phyloP scores from a whole-genome alignment of 768 basidiomycete species.

The Neoboletus brunneissimus region DNA sequence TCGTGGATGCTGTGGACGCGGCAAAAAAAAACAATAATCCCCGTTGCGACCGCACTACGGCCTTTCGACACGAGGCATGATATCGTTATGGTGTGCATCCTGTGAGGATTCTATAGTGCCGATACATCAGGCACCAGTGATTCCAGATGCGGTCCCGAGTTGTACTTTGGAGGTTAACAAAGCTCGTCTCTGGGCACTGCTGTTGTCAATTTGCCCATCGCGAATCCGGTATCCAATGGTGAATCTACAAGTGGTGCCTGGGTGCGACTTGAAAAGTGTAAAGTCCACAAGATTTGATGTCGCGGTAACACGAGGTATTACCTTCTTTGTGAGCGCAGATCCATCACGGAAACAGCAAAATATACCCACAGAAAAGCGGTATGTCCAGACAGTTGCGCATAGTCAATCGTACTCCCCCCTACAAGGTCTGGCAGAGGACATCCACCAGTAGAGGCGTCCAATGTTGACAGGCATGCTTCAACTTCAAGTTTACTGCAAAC shows the following conservation, averaged over 20 bases:
- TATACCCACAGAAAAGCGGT: no score
- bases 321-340: conserved; percentile 10
- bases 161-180: background rate
- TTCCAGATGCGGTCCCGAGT: background rate
- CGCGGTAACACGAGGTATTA: background rate
- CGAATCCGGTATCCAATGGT: background rate
- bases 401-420: no score
- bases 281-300: background rate
- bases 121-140: background rate
- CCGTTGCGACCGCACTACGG: background rate
- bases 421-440: no score
- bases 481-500: no score
- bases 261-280: background rate
- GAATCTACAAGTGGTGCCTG: background rate
- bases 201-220: background rate
- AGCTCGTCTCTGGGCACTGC: background rate
- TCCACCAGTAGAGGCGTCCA: no score
- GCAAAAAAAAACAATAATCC: background rate
- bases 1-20: background rate
- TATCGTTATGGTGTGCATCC: background rate
- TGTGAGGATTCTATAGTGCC: background rate
- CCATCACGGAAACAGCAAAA: no score
- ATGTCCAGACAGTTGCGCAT: no score
- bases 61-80: background rate
- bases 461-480: no score